Evolutionary conservation across 202 grass and related monocot species (phyloP), one percentile per base, ranked within the genome.

Genomic region (Sporobolus alterniflorus): DNA sequence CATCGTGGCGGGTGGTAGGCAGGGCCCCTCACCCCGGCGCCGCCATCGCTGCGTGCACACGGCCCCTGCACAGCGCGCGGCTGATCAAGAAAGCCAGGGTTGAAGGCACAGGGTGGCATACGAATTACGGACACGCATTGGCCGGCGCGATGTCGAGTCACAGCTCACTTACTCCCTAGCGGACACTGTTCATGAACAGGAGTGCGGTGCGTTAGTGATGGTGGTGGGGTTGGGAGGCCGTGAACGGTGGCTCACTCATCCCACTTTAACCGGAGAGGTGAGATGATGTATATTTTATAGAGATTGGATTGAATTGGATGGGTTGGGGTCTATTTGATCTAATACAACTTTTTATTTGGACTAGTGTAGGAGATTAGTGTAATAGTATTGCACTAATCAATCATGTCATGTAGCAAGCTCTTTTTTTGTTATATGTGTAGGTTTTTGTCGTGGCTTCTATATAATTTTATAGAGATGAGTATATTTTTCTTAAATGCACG

Each of bases 141-240:
- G 62, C 60, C 65, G 77, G 17, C 49, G 64, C 63, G 61, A 36
- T 17, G 31, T 34, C 61, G 30, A 64, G 59, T 62, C 30, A 31
- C 61, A 32, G 30, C 61, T 18, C 61, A 33, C 62, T 65, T 25
- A 13, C 0, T 1, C 30, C 16, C 29, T 61, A 51, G 29, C 75
- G 11, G 61, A 31, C 64, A 56, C 64, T 41, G 76, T 47, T 79
- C 77, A 26, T 18, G n/a, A 64, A 52, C 76, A 25, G 64, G 64
- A 31, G 20, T 18, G 54, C 24, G 29, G 28, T 30, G 44, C n/a
- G 29, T 57, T 40, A 30, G 49, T 55, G 60, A 42, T 83, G 71
- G 60, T 12, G 13, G 56, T 0, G 70, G 69, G 64, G 17, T 25
- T 49, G 11, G 16, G 2, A 18, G 6, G 32, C 30, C 4, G n/a